These are phyloP conservation scores for Capronia epimyces DNA, from an alignment of 2,329 filamentous ascomycete species.

Conservation along the genomic window DNA sequence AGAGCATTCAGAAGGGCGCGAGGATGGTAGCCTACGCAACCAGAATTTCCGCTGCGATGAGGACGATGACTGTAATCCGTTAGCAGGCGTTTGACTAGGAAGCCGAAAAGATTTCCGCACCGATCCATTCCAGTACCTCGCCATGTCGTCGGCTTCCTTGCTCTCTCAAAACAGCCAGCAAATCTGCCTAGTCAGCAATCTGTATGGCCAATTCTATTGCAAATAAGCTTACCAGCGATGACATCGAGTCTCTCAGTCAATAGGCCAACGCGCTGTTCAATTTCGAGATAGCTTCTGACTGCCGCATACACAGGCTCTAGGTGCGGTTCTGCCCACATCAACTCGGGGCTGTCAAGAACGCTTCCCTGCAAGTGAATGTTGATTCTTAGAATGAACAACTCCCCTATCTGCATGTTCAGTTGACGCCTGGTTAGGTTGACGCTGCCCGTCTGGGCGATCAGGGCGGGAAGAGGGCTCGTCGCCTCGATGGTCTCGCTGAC, in stretches of 20 bases:
- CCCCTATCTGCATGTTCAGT: slow-evolving; percentile 99
- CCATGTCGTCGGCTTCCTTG: slow-evolving; percentile 90
- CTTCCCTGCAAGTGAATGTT: slow-evolving; percentile 97
- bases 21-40: slow-evolving; percentile 53
- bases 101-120: slow-evolving; percentile 45
- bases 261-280: slow-evolving; percentile 89
- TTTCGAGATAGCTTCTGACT: slow-evolving; percentile 90
- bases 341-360: slow-evolving; percentile 90
- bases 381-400: slow-evolving; percentile 94
- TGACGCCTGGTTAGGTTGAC: slow-evolving; percentile 80
- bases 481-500: slow-evolving; percentile 89
- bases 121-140: slow-evolving; percentile 84
- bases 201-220: neutral
- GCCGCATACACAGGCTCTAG: slow-evolving; percentile 95
- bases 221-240: slow-evolving; percentile 47
- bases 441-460: slow-evolving; percentile 88
- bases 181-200: slow-evolving; percentile 50
- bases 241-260: slow-evolving; percentile 87
- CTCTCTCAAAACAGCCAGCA: slow-evolving; percentile 89
- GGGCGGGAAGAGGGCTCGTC: slow-evolving; percentile 85
- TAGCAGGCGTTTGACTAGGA: slow-evolving; percentile 9
- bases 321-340: slow-evolving; percentile 98
- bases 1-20: neutral
- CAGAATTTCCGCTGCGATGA: slow-evolving; percentile 92
- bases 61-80: slow-evolving; percentile 66